phyloP scores from a whole-genome alignment of 768 basidiomycete species.

The Kondoa subrosea region DNA sequence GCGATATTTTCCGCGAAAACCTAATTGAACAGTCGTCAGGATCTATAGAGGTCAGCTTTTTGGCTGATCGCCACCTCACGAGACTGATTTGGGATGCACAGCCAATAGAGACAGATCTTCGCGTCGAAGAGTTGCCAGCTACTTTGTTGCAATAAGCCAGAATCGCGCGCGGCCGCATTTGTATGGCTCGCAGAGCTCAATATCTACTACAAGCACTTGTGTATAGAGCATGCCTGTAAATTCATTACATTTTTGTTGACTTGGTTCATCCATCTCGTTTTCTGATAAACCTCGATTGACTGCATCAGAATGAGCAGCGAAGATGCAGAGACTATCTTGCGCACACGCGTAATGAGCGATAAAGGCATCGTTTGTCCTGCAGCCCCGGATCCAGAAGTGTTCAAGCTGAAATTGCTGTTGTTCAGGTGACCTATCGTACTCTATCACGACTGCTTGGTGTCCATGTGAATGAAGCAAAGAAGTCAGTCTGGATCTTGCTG shows the following conservation, averaged over 20 bases:
- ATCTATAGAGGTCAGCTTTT: not conserved
- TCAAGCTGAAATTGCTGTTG: not conserved
- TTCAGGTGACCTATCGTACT: not conserved
- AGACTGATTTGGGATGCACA: no score
- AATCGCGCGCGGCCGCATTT: no score
- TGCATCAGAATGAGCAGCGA: not conserved
- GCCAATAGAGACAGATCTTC: no score
- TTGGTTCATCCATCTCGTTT: not conserved
- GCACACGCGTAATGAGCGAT: not conserved
- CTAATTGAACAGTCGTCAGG: not conserved
- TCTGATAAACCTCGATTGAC: not conserved
- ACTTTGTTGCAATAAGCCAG: no score
- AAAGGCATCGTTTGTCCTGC: not conserved
- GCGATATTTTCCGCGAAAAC: not conserved
- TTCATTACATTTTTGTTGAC: no score
- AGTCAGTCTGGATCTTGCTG: not conserved
- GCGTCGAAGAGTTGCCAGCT: no score
- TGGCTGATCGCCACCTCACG: no score
- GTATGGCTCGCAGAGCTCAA: no score
- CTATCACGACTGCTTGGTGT: not conserved
- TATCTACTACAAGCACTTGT: no score
- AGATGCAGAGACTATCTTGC: not conserved
- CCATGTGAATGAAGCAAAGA: not conserved
- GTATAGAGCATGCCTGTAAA: no score
- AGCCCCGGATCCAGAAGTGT: not conserved